These are phyloP conservation scores for Phytophthora brassicae DNA, from an alignment of 352 stramenopile species.

Conservation along the genomic window DNA sequence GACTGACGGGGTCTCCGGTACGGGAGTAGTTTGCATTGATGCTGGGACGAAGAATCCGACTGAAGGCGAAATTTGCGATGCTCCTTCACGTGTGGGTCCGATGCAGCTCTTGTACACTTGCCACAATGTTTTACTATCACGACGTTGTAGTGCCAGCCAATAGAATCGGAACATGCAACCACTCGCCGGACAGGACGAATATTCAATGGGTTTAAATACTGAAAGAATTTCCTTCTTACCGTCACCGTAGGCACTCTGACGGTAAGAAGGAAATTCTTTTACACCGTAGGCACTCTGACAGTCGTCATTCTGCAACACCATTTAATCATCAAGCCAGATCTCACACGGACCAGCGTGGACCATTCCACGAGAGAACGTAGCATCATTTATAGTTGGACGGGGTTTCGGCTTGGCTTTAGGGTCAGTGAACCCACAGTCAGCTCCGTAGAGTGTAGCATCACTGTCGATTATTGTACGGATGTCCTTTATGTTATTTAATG, in stretches of 20 bases:
- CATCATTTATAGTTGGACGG: conserved; percentile 17
- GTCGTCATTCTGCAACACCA: conserved; percentile 37
- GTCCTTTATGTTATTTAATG: conserved; percentile 25
- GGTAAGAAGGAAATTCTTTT: too few species aligned
- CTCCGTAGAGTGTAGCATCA: conserved; percentile 28
- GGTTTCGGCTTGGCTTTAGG: conserved; percentile 23
- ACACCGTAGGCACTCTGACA: conserved; percentile 30
- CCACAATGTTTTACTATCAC: conserved; percentile 28
- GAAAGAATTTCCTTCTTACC: conserved; percentile 25
- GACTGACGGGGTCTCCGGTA: conserved; percentile 17
- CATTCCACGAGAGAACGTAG: conserved; percentile 34
- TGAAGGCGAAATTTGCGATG: conserved; percentile 18
- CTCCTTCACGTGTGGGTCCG: conserved; percentile 13
- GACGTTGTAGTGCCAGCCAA: conserved; percentile 36
- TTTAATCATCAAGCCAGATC: conserved; percentile 34
- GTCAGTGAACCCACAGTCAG: conserved; percentile 31
- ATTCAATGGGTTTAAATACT: conserved; percentile 38
- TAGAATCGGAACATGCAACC: conserved; percentile 43
- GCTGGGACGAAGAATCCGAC: conserved; percentile 2
- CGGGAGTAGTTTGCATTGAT: too few species aligned
- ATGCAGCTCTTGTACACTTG: conserved; percentile 42
- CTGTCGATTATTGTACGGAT: conserved; percentile 32
- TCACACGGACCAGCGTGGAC: conserved; percentile 32
- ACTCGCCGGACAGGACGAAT: conserved; percentile 25
- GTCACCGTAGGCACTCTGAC: conserved; percentile 28